A percentile compares a stretch with the other conserved stretches of the same genome.
These are phyloP conservation scores for Boletus fagicola DNA, from an alignment of 768 basidiomycete genomes.

Conservation along the genomic window DNA sequence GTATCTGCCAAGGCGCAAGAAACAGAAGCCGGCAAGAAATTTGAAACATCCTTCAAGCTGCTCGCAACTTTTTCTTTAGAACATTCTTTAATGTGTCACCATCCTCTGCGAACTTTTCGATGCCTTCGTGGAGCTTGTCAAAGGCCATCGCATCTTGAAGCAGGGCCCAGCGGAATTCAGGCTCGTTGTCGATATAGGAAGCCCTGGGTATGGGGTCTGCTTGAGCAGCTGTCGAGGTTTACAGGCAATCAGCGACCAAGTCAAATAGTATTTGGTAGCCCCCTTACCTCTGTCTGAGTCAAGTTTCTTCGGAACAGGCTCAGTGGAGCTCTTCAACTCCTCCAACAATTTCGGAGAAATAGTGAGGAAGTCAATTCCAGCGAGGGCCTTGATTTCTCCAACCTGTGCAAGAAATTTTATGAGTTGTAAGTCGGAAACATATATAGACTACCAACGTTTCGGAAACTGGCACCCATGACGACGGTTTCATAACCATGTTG, in stretches of 20 bases:
- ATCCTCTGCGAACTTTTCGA: conserved; percentile 95
- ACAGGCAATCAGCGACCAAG: not conserved
- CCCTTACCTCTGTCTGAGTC: conserved; percentile 56
- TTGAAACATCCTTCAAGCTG: not conserved
- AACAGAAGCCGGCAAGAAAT: too few relatives aligned
- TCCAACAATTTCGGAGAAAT: conserved; percentile 87
- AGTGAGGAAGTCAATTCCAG: conserved; percentile 95
- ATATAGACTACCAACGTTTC: conserved; percentile 63
- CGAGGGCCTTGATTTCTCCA: conserved; percentile 90
- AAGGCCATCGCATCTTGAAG: conserved; percentile 89
- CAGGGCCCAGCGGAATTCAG: conserved; percentile 90
- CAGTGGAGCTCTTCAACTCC: conserved; percentile 75
- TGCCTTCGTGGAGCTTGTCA: conserved; percentile 46
- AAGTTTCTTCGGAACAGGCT: conserved; percentile 80
- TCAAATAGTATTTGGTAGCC: not conserved
- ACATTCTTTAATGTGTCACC: conserved; percentile 80
- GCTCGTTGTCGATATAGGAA: conserved; percentile 82
- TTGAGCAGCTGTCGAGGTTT: conserved; percentile 43
- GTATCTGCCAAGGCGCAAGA: not conserved
- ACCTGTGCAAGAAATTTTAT: conserved; percentile 39
- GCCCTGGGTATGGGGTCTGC: conserved; percentile 73
- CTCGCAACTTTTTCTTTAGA: conserved; percentile 60
- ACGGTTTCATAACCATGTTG: conserved; percentile 96
- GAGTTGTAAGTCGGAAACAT: not conserved
- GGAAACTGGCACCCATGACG: conserved; percentile 99